Conservation (phyloP, 2,329 filamentous ascomycete genomes). For the Sclerotinia nivalis region DNA sequence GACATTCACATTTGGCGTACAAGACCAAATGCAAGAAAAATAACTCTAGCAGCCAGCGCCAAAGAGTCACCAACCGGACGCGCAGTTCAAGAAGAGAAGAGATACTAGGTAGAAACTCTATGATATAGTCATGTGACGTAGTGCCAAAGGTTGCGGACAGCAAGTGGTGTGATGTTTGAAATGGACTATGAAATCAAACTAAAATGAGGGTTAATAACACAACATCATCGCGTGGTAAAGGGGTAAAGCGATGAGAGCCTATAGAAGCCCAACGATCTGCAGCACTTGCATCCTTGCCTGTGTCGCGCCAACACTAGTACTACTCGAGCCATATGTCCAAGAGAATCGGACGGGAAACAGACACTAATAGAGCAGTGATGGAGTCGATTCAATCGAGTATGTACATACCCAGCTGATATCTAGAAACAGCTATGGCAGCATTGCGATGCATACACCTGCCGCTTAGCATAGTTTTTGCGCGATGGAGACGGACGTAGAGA, state of each 20-base stretch:
- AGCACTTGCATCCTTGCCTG: constrained; percentile 3
- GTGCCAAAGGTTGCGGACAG: background rate
- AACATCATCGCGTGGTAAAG: constrained; percentile 8
- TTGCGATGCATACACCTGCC: background rate
- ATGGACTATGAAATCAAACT: background rate
- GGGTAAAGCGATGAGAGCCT: background rate
- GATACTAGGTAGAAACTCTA: background rate
- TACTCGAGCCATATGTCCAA: background rate
- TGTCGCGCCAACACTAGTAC: background rate
- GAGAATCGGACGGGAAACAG: too few species aligned
- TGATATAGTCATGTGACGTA: background rate
- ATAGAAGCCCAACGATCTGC: background rate
- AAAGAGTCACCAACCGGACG: background rate
- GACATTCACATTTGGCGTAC: background rate
- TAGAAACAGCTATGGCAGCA: background rate
- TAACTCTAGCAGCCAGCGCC: background rate
- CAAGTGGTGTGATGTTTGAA: constrained; percentile 2
- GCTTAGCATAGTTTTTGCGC: background rate
- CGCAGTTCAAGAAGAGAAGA: background rate
- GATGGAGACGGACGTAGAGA: background rate
- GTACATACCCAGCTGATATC: background rate
- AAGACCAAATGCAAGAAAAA: background rate
- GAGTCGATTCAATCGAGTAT: too few species aligned
- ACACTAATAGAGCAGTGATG: background rate
- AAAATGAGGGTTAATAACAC: background rate